These are phyloP conservation scores for Vanrija pseudolonga DNA, from an alignment of 1,284 basidiomycete genomes.

Conservation along the genomic window DNA sequence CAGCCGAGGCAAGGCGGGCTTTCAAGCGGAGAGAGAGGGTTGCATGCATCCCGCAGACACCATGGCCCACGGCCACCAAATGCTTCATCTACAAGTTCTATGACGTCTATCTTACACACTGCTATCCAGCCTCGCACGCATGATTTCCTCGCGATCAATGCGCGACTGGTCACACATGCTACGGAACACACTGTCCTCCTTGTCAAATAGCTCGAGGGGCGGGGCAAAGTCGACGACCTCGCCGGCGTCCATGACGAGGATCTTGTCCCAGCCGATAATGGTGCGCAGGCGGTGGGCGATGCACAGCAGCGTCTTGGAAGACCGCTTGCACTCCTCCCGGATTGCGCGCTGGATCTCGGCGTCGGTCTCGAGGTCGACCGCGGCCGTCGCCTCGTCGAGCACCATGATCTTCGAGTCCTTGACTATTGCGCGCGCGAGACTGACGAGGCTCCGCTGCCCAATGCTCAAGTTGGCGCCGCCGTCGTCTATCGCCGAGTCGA, in stretches of 20 bases:
- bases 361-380: constrained; percentile 73
- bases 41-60: no score
- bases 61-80: no score
- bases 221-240: constrained; percentile 50
- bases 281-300: constrained; percentile 75
- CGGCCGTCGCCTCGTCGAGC: constrained; percentile 53
- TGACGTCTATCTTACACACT: background rate
- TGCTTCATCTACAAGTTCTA: no score
- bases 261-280: constrained; percentile 68
- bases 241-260: constrained; percentile 71
- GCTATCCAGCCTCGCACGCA: constrained; percentile 13
- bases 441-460: constrained; percentile 47
- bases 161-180: constrained; percentile 41
- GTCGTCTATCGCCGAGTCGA: constrained; percentile 27
- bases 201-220: constrained; percentile 22
- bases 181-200: constrained; percentile 38
- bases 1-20: no score
- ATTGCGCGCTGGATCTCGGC: constrained; percentile 69
- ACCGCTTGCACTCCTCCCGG: constrained; percentile 60
- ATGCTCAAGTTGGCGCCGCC: constrained; percentile 8
- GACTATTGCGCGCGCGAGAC: constrained; percentile 64
- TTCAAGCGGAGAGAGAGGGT: no score
- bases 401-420: constrained; percentile 66
- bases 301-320: constrained; percentile 71
- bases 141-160: constrained; percentile 46